Conservation (phyloP, 2,329 filamentous ascomycete species). For the Aureobasidium musti region DNA sequence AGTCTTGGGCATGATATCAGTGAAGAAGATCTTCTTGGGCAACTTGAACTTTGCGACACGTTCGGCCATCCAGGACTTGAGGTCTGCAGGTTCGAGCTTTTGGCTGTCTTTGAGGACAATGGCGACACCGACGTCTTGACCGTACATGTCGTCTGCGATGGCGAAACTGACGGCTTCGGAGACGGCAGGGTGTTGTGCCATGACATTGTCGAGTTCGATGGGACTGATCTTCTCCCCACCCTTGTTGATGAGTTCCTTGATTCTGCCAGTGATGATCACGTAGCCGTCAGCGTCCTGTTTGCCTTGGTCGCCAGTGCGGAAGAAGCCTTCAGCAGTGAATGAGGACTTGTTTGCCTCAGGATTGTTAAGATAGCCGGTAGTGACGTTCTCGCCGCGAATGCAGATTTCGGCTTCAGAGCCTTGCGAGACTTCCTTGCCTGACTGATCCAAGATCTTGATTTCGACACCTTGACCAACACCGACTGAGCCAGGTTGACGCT, state of each 20-base stretch:
- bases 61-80: conserved; percentile 68
- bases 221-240: conserved; percentile 88
- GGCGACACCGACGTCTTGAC: conserved; percentile 77
- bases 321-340: conserved; percentile 75
- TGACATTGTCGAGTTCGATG: conserved; percentile 81
- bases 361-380: conserved; percentile 84
- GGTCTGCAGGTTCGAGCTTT: conserved; percentile 56
- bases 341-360: conserved; percentile 70
- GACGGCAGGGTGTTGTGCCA: conserved; percentile 71
- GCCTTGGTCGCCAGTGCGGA: conserved; percentile 85
- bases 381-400: conserved; percentile 80
- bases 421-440: conserved; percentile 66
- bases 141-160: conserved; percentile 78
- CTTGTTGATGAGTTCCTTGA: conserved; percentile 92
- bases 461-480: conserved; percentile 83
- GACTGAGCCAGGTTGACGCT: conserved; percentile 78
- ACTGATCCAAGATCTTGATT: conserved; percentile 71
- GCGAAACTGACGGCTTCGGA: conserved; percentile 82
- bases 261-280: conserved; percentile 82
- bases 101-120: conserved; percentile 70
- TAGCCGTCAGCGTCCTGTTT: conserved; percentile 79
- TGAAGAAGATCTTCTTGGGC: conserved; percentile 73
- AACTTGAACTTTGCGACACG: conserved; percentile 82
- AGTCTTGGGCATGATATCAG: conserved; percentile 83
- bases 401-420: conserved; percentile 79